Conservation (phyloP, 1,284 basidiomycete species). For the Ganoderma resinaceum region DNA sequence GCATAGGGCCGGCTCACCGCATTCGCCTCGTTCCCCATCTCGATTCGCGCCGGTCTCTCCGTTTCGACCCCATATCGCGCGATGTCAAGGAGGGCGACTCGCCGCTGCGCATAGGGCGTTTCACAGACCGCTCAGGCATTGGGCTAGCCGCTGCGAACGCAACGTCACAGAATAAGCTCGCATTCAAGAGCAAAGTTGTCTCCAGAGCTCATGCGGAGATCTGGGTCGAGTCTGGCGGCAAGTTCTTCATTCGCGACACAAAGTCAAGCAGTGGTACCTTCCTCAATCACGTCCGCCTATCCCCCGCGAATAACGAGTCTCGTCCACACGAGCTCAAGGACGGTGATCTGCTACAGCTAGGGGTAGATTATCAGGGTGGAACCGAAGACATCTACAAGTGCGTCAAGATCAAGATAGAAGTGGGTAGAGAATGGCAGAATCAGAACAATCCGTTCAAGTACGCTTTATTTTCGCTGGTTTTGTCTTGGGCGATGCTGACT, state of each 20-base stretch:
- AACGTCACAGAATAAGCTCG: constrained; percentile 82
- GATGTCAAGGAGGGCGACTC: constrained; percentile 77
- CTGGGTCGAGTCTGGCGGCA: constrained; percentile 72
- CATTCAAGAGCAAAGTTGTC: constrained; percentile 97
- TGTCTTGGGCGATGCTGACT: constrained; percentile 16
- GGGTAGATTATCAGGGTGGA: constrained; percentile 98
- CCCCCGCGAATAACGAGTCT: constrained; percentile 84
- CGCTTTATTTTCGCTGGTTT: constrained; percentile 43
- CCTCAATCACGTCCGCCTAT: constrained; percentile 92
- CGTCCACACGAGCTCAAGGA: constrained; percentile 86
- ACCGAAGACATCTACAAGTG: constrained; percentile 98
- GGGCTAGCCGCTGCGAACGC: constrained; percentile 75
- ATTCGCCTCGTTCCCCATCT: constrained; percentile 94
- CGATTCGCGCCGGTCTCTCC: constrained; percentile 87
- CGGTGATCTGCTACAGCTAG: constrained; percentile 94
- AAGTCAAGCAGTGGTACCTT: constrained; percentile 94
- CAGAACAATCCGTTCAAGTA: constrained; percentile 95
- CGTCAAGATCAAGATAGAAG: constrained; percentile 95
- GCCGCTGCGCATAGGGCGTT: constrained; percentile 88
- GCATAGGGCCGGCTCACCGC: constrained; percentile 48
- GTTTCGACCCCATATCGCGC: constrained; percentile 92
- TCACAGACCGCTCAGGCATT: constrained; percentile 85
- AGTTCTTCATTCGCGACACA: constrained; percentile 93
- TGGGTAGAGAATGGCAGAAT: constrained; percentile 90
- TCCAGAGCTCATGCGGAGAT: constrained; percentile 95